These are phyloP conservation scores for Botrytis squamosa DNA, from an alignment of 2,329 filamentous ascomycete genomes.

Conservation along the genomic window DNA sequence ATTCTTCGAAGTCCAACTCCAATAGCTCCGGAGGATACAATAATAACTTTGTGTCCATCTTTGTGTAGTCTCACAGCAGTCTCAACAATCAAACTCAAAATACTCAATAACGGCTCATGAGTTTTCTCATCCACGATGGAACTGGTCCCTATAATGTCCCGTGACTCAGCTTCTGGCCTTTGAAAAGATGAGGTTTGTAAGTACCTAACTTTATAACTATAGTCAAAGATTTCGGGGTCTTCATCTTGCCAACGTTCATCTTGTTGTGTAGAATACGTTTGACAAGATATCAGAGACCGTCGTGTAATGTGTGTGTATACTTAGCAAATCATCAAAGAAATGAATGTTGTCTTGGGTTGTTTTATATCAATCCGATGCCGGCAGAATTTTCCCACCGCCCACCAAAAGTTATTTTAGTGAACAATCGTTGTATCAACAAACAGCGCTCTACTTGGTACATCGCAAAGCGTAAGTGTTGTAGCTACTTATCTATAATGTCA, in stretches of 20 bases:
- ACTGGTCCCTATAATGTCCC: constrained; percentile 71
- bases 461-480: neutral
- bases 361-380: neutral
- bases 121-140: constrained; percentile 98
- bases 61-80: constrained; percentile 83
- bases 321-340: constrained; percentile 5
- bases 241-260: constrained; percentile 43
- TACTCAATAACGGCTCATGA: constrained; percentile 89
- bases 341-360: neutral
- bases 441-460: neutral
- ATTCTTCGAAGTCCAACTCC: constrained; percentile 89
- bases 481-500: constrained; percentile 1
- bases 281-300: neutral
- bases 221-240: constrained; percentile 55
- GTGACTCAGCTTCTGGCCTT: constrained; percentile 16
- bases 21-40: constrained; percentile 96
- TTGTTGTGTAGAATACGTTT: neutral
- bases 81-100: constrained; percentile 88
- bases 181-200: constrained; percentile 19
- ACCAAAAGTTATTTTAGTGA: constrained; percentile 1
- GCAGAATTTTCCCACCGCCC: constrained; percentile 19
- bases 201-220: constrained; percentile 68
- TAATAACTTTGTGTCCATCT: constrained; percentile 90
- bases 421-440: neutral
- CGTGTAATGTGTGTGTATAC: neutral